Conservation (phyloP, 1,284 basidiomycete genomes). For the Tilletia indica region DNA sequence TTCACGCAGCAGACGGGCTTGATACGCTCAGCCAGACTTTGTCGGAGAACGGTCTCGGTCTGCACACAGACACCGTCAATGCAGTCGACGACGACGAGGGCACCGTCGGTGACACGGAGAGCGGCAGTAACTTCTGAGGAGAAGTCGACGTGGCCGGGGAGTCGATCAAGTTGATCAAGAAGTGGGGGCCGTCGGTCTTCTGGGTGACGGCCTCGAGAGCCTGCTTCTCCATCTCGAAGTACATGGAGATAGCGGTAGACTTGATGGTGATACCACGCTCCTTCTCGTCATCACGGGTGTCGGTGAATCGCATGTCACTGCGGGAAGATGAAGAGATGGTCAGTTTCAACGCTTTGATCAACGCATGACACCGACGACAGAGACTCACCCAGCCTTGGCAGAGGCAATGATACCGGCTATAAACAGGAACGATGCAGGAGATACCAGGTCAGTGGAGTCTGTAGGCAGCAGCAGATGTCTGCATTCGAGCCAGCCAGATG, state of each 20-base stretch:
- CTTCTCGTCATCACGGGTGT: slow-evolving; percentile 97
- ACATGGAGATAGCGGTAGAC: slow-evolving; percentile 99
- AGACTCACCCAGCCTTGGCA: slow-evolving; percentile 73
- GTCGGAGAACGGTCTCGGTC: slow-evolving; percentile 98
- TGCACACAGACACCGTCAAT: slow-evolving; percentile 99
- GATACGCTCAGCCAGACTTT: slow-evolving; percentile 96
- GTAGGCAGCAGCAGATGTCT: neutral
- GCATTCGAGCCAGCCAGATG: too few species aligned
- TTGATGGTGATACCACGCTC: slow-evolving; percentile 99
- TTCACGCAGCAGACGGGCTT: slow-evolving; percentile 99
- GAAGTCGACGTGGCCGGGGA: slow-evolving; percentile 99
- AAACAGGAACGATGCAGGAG: neutral
- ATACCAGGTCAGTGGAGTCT: neutral
- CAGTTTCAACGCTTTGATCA: neutral
- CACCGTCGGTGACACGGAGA: slow-evolving; percentile 94
- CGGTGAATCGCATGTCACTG: slow-evolving; percentile 88
- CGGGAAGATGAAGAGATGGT: neutral
- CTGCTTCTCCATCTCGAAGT: slow-evolving; percentile 92
- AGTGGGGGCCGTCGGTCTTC: slow-evolving; percentile 89
- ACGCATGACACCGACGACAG: neutral
- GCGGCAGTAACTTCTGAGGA: slow-evolving; percentile 99
- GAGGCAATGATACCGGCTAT: slow-evolving; percentile 88
- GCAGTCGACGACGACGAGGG: slow-evolving; percentile 94
- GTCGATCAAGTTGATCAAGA: slow-evolving; percentile 99
- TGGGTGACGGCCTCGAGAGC: slow-evolving; percentile 72